These are phyloP conservation scores for Amanita jacksonii DNA, from an alignment of 768 basidiomycete genomes.

Conservation along the genomic window DNA sequence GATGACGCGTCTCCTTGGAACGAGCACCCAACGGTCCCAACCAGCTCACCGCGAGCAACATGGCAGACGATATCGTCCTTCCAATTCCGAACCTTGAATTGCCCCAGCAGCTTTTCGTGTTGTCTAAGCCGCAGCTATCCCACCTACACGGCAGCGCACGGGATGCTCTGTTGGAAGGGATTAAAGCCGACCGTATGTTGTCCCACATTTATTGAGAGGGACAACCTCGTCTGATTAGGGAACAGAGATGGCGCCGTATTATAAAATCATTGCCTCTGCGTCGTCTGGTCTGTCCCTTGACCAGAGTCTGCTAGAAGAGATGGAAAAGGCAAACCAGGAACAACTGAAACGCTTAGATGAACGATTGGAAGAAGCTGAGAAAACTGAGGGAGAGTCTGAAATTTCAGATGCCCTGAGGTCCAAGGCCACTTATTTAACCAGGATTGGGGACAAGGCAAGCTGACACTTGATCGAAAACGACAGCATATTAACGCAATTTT, in stretches of 20 bases:
- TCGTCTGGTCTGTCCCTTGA: constrained; percentile 39
- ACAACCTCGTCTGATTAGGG: neutral
- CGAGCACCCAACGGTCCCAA: constrained; percentile 11
- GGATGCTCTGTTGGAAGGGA: constrained; percentile 55
- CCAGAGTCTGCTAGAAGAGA: constrained; percentile 37
- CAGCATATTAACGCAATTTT: too few species aligned
- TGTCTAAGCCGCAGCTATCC: constrained; percentile 51
- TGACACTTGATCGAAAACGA: too few species aligned
- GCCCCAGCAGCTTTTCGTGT: constrained; percentile 69
- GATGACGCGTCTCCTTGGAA: constrained; percentile 25
- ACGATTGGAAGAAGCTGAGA: constrained; percentile 75
- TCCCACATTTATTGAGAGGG: constrained; percentile 3
- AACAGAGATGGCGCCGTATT: constrained; percentile 86
- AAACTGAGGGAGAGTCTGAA: constrained; percentile 89
- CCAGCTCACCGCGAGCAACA: too few species aligned
- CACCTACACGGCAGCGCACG: constrained; percentile 62
- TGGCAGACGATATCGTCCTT: constrained; percentile 79
- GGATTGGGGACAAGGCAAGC: constrained; percentile 74
- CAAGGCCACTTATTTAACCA: constrained; percentile 75
- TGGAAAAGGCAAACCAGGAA: constrained; percentile 63
- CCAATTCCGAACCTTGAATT: constrained; percentile 83
- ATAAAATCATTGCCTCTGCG: constrained; percentile 44
- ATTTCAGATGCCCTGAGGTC: constrained; percentile 82
- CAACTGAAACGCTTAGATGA: constrained; percentile 70
- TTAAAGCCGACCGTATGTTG: constrained; percentile 69